Conservation (phyloP, 306 rosid genomes). For the Ziziphus jujuba region DNA sequence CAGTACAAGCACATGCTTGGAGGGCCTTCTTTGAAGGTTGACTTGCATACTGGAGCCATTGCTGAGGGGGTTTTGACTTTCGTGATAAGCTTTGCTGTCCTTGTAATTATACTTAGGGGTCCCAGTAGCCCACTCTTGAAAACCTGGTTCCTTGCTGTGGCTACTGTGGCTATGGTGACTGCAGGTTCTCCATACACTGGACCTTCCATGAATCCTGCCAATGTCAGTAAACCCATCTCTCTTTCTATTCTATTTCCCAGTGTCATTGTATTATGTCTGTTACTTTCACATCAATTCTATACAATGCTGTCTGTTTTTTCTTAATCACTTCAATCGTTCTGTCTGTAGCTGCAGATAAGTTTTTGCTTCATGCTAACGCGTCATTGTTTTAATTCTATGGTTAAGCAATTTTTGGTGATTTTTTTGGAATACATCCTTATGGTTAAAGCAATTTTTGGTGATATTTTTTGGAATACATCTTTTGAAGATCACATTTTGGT, state of each 20-base stretch:
- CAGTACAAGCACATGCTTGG: conserved; percentile 73
- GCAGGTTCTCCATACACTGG: conserved; percentile 70
- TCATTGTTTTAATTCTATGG: neutral
- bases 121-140: conserved; percentile 58
- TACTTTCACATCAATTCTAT: conserved; percentile 1
- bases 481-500: neutral
- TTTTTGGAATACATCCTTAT: too few species aligned
- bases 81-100: conserved; percentile 63
- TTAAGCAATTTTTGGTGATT: neutral
- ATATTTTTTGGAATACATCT: neutral
- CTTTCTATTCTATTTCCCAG: neutral
- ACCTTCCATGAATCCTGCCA: conserved; percentile 94
- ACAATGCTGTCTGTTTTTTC: neutral
- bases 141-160: conserved; percentile 58
- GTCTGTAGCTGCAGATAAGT: neutral
- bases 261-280: neutral
- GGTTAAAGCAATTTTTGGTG: neutral
- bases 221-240: conserved; percentile 46
- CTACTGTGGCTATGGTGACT: conserved; percentile 55
- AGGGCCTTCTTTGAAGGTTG: conserved; percentile 88
- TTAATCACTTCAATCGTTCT: neutral
- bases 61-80: conserved; percentile 87
- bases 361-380: neutral
- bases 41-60: conserved; percentile 73
- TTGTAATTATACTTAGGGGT: conserved; percentile 66